Evolutionary conservation across 2,329 filamentous ascomycete genomes (phyloP), one percentile per base, ranked within the genome.

Genomic region (Alternaria gansuensis): DNA sequence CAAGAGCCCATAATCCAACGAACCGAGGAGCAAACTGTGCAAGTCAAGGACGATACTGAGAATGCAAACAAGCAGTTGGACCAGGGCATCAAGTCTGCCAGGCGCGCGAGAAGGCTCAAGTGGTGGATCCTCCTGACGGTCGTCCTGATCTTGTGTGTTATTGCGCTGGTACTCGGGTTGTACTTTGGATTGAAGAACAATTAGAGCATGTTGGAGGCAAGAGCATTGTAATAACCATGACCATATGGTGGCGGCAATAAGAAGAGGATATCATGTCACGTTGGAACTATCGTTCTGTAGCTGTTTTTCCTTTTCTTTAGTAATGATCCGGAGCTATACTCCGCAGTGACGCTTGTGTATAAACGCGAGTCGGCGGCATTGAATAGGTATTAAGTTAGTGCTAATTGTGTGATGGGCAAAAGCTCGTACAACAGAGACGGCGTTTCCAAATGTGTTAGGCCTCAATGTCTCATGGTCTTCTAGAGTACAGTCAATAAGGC

Each of bases 81-180:
- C 66, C 83, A 86, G 72, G 90, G 88, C 59, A 90, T 89, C 67
- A 82, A 85, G 64, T 85, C 85, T 69, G 90, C 90, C 49, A 83
- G 85, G 65, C 84, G 86, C 68, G 84, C 86, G 68, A 85, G 90
- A 70, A 90, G 88, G 82, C 85, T 92, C 79, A 94, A 94, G 83
- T 93, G 91, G 91, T 92, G 86, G 85, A 91, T 89, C 73, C 80
- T 91, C 61, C 78, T 87, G 61, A 81, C 93, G 44, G 71, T 79
- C 28, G 68, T 84, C 21, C 59, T 79, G 24, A 83, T 85, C 60
- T 62, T 83, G 26, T 66, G 78, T 53, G 82, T 85, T 40, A 51
- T 85, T 39, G 84, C 78, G 17, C 75, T 87, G 29, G 74, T 80
- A 14, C 70, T 82, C 52, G 84, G 82, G 8, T 59, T 86, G 33